Evolutionary conservation across 1,139 yeast species (phyloP).

Genomic region (Debaryomyces robertsiae): DNA sequence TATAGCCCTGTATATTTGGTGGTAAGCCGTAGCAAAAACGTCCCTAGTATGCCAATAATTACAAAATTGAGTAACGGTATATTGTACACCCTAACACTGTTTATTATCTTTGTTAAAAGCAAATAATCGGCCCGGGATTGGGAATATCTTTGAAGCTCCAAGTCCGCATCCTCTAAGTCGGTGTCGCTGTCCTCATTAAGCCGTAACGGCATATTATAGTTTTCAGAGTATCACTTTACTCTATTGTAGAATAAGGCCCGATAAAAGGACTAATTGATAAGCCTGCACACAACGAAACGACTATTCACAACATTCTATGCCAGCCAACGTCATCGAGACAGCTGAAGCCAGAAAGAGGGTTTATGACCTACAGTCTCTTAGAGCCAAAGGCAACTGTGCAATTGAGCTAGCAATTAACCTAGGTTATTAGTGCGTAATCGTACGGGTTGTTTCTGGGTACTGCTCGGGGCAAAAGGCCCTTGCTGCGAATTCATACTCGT

Average conservation of each 20-base stretch:
- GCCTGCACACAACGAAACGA: not conserved
- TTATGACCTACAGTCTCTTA: no score
- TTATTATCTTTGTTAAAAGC: constrained; percentile 30
- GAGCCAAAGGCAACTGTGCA: no score
- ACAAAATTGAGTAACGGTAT: constrained; percentile 57
- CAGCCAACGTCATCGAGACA: no score
- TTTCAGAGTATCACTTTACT: not conserved
- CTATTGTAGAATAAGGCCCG: not conserved
- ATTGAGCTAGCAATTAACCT: no score
- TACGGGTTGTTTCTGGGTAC: no score
- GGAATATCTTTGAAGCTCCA: constrained; percentile 5
- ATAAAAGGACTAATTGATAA: not conserved
- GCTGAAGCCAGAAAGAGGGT: no score
- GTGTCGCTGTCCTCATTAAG: constrained; percentile 22
- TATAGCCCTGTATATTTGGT: constrained; percentile 66
- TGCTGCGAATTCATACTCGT: no score
- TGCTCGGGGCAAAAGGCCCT: no score
- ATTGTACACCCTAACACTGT: constrained; percentile 39
- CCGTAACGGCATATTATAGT: constrained; percentile 26
- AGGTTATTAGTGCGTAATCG: no score
- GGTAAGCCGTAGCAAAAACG: constrained; percentile 53
- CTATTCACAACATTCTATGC: no score
- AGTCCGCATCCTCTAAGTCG: not conserved
- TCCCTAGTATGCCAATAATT: constrained; percentile 51
- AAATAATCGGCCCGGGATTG: constrained; percentile 9